Percentiles rank a stretch among this genome's conserved stretches.
Evolutionary conservation across 148 eudicot genomes (phyloP).

Genomic region (Camellia lanceoleosa): DNA sequence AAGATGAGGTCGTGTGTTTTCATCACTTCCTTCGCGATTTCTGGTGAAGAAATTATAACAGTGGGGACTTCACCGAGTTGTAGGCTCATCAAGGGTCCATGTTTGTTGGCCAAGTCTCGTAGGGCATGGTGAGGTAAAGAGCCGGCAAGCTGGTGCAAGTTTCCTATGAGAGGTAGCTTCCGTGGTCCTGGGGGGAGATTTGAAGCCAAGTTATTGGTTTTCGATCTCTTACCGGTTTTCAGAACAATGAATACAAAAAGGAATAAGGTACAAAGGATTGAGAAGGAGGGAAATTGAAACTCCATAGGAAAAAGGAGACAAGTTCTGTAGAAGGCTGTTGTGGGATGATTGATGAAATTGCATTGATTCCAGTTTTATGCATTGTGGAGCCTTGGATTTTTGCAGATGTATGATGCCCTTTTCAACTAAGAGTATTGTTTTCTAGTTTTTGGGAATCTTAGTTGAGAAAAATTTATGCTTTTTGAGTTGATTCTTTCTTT

Average conservation of each 20-base stretch:
- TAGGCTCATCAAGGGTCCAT: slow-evolving; percentile 28
- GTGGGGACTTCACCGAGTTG: slow-evolving; percentile 21
- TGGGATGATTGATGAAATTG: neutral
- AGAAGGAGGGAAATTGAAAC: neutral
- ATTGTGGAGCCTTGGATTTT: neutral
- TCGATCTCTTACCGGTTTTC: neutral
- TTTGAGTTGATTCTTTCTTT: no score
- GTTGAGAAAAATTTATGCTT: no score
- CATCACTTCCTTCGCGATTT: slow-evolving; percentile 27
- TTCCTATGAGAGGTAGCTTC: slow-evolving; percentile 10
- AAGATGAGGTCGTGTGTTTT: slow-evolving; percentile 30
- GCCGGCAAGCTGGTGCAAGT: slow-evolving; percentile 27
- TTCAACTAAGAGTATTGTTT: neutral
- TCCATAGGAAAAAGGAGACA: neutral
- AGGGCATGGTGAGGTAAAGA: slow-evolving; percentile 26
- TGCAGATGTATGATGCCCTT: neutral
- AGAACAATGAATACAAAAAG: neutral
- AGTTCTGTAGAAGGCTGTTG: neutral
- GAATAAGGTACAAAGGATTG: neutral
- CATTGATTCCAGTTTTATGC: neutral
- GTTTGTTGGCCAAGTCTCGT: slow-evolving; percentile 15
- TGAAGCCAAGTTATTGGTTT: neutral
- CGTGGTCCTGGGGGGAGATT: neutral
- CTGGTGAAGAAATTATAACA: slow-evolving; percentile 20
- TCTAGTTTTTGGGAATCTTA: neutral